Evolutionary conservation across 1,284 basidiomycete genomes (phyloP), one percentile per base, ranked within the genome.

Genomic region (Fomitopsis schrenkii): DNA sequence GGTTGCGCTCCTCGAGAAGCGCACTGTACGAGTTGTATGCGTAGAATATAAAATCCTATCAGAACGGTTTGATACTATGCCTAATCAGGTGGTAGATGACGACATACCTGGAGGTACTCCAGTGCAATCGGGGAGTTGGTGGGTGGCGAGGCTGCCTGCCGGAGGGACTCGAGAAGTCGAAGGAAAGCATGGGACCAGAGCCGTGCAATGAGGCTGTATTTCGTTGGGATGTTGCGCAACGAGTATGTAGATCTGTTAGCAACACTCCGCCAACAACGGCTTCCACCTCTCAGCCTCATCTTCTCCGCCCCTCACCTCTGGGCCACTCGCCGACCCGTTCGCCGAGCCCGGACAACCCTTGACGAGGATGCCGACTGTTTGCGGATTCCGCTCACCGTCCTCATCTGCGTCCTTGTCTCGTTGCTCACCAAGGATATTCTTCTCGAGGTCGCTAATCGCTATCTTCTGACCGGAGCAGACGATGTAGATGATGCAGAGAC

Each of bases 131-230:
- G 91, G 87, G 45, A 98, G 81, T 65, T 93, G 86, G 68, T 97
- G 90, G 59, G 88, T 75, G 33, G 88, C 83, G 60, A 87, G 62
- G 88, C 95, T 0, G 91, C 90, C 58, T 91, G 89, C 7, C 95
- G 89, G 42, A 99, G 84, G 12, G 91, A 86, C 74, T 98, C 95
- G 64, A 98, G 87, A 54, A 97, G 83, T 55, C 90, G 88, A 74
- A 97, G 89, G 74, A 98, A 98, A 0, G 85, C 94, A 54, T 88
- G 90, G 0, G 93, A 90, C 97, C 97, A 99, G 0, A 99, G 81
- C 14, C 96, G 87, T 36, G 90, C 90, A 59, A 97, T 93, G 65
- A 98, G 95, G 74, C 97, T 97, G 79, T 98, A 98, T 69, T 94
- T 95, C 53, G 87, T 87, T 0, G 96, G 95, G 48, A 98, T 91